These are phyloP conservation scores for Puccinellia tenuiflora DNA, from an alignment of 176 grass and related monocot species.

Conservation along the genomic window DNA sequence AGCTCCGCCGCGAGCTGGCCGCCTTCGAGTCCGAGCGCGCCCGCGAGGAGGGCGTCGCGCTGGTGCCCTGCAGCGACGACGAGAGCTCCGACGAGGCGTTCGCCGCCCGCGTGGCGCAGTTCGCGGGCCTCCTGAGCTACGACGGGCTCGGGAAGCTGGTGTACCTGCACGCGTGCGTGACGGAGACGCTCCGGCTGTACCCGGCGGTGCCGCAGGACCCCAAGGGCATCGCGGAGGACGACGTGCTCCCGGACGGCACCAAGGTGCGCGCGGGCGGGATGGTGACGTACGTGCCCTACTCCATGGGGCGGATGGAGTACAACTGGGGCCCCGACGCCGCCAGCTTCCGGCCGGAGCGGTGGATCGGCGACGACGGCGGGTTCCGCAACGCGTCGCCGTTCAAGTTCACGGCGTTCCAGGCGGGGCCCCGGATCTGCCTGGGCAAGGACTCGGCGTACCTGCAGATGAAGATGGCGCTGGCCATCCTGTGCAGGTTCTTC, in stretches of 20 bases:
- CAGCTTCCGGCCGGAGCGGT: constrained; percentile 68
- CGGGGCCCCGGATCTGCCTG: constrained; percentile 84
- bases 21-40: constrained; percentile 71
- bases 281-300: constrained; percentile 93
- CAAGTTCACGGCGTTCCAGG: constrained; percentile 99
- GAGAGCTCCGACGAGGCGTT: constrained; percentile 25
- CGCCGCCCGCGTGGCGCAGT: constrained; percentile 44
- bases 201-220: constrained; percentile 88
- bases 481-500: constrained; percentile 81
- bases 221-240: constrained; percentile 81
- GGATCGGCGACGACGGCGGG: constrained; percentile 64
- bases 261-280: constrained; percentile 79
- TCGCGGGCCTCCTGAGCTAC: constrained; percentile 67
- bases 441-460: constrained; percentile 94
- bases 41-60: constrained; percentile 42
- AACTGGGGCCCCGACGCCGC: constrained; percentile 87
- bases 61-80: constrained; percentile 22
- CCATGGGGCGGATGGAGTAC: constrained; percentile 95
- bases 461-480: constrained; percentile 96
- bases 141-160: constrained; percentile 69
- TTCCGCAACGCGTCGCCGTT: constrained; percentile 82
- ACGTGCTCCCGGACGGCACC: constrained; percentile 89
- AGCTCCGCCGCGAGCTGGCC: constrained; percentile 60
- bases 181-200: constrained; percentile 86
- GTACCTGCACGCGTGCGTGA: constrained; percentile 89